Evolutionary conservation across 2,329 filamentous ascomycete species (phyloP).

Genomic region (Colletotrichum sp.): DNA sequence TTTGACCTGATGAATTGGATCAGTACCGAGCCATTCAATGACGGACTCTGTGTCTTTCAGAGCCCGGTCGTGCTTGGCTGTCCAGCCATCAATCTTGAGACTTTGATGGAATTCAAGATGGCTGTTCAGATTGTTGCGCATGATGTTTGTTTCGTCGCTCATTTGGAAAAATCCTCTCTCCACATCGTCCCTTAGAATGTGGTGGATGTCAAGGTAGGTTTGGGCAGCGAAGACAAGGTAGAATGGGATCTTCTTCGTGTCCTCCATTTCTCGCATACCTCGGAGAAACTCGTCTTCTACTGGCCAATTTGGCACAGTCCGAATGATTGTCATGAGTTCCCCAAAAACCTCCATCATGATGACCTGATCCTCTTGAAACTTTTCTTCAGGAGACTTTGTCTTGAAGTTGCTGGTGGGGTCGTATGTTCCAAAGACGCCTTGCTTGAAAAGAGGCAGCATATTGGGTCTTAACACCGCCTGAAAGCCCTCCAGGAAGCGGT

Average conservation of each 20-base stretch:
- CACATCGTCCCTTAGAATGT: background rate
- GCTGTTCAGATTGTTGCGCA: background rate
- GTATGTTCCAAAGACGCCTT: background rate
- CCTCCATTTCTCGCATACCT: background rate
- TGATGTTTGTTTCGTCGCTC: background rate
- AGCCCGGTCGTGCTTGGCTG: background rate
- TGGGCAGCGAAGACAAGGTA: background rate
- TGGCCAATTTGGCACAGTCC: background rate
- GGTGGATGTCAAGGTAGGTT: background rate
- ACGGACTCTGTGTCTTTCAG: background rate
- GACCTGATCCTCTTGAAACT: background rate
- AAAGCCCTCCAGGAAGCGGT: background rate
- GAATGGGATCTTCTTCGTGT: background rate
- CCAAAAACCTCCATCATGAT: background rate
- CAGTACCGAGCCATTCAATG: background rate
- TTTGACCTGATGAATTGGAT: background rate
- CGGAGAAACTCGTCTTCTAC: background rate
- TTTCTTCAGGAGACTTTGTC: background rate
- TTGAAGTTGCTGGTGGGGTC: background rate
- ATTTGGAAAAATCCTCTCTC: background rate
- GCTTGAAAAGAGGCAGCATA: background rate
- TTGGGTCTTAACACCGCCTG: background rate
- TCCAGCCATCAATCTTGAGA: background rate
- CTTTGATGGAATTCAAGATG: background rate
- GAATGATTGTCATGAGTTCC: background rate